Conservation (phyloP, 2,329 filamentous ascomycete genomes). For the Fusarium sororula region DNA sequence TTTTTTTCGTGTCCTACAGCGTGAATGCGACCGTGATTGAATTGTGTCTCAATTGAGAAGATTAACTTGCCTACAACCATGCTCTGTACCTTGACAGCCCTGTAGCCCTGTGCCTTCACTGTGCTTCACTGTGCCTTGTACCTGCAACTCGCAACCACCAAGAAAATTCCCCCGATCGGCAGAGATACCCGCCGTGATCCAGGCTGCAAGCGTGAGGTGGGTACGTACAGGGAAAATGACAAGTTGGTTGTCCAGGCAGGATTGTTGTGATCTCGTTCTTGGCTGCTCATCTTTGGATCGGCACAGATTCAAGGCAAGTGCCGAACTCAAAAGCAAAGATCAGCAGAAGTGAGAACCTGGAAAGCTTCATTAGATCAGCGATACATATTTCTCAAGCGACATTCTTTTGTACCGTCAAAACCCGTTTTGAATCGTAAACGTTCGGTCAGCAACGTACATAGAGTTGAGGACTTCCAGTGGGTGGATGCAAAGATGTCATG, state of each 20-base stretch:
- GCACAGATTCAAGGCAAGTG: not conserved
- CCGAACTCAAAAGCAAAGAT: constrained; percentile 9
- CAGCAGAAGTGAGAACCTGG: not conserved
- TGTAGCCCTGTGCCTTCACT: not conserved
- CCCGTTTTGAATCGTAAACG: not conserved
- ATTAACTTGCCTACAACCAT: not conserved
- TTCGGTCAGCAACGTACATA: not conserved
- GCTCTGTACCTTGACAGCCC: not conserved
- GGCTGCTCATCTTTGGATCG: not conserved
- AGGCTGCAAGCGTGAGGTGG: not conserved
- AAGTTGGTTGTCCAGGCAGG: not conserved
- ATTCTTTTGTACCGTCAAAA: not conserved
- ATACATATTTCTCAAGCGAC: not conserved
- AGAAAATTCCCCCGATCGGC: not conserved
- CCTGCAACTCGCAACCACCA: not conserved
- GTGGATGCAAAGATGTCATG: not conserved
- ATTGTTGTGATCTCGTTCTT: constrained; percentile 4
- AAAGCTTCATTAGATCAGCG: not conserved
- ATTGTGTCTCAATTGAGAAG: not conserved
- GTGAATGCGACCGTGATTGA: not conserved
- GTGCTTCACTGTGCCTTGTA: not conserved
- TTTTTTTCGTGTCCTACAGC: too few relatives aligned
- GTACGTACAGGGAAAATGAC: not conserved
- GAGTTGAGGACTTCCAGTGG: too few relatives aligned
- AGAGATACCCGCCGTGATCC: not conserved